These are phyloP conservation scores for Ogataea sp. DNA, from an alignment of 805 yeast species.

Conservation along the genomic window DNA sequence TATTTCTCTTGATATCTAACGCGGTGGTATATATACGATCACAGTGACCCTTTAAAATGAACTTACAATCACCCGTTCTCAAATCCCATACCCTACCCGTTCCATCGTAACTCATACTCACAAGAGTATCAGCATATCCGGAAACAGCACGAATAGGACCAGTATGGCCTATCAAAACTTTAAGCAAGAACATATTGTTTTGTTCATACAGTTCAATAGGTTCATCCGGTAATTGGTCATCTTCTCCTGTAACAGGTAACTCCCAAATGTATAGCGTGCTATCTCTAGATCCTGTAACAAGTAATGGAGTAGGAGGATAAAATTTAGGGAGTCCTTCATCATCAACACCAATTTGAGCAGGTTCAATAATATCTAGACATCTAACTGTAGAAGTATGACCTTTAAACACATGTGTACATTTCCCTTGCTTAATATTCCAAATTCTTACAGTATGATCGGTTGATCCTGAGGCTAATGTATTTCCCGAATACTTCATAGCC, in stretches of 20 bases:
- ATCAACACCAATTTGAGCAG: slow-evolving; percentile 54
- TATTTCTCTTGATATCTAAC: slow-evolving; percentile 61
- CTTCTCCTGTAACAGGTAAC: slow-evolving; percentile 44
- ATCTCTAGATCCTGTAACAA: slow-evolving; percentile 85
- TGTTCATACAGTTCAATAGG: slow-evolving; percentile 30
- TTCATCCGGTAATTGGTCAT: slow-evolving; percentile 20
- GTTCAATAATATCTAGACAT: slow-evolving; percentile 77
- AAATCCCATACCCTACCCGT: slow-evolving; percentile 92
- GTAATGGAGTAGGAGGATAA: slow-evolving; percentile 57
- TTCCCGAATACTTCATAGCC: slow-evolving; percentile 86
- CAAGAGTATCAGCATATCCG: slow-evolving; percentile 75
- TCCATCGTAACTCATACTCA: slow-evolving; percentile 87
- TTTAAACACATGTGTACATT: slow-evolving; percentile 82
- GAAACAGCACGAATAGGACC: slow-evolving; percentile 81
- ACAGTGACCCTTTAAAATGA: slow-evolving; percentile 73
- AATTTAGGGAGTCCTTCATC: slow-evolving; percentile 47
- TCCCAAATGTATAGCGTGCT: slow-evolving; percentile 71
- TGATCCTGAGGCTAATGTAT: slow-evolving; percentile 85
- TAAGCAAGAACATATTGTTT: slow-evolving; percentile 57
- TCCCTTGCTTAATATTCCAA: slow-evolving; percentile 82
- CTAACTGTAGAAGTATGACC: slow-evolving; percentile 94
- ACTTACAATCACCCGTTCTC: slow-evolving; percentile 61
- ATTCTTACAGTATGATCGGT: slow-evolving; percentile 91
- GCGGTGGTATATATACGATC: slow-evolving; percentile 88
- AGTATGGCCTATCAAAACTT: slow-evolving; percentile 66